Percentiles rank a stretch among this genome's conserved stretches.
phyloP scores from a whole-genome alignment of 169 alveolate genomes.

The Perkinsus chesapeaki region DNA sequence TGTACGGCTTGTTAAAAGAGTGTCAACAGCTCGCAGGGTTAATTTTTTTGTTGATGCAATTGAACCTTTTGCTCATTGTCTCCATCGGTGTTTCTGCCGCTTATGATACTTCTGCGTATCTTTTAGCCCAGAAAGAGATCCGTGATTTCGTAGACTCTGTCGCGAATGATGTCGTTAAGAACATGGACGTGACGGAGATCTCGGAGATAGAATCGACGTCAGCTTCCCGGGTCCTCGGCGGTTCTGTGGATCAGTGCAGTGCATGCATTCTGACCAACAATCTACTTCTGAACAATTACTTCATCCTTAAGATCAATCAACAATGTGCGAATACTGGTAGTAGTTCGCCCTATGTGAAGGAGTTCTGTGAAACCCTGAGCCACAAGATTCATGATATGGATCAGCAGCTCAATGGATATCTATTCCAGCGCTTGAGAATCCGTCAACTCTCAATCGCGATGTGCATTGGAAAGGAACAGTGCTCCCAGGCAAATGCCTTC shows the following conservation, averaged over 20 bases:
- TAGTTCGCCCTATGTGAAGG: not conserved
- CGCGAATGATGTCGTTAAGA: not conserved
- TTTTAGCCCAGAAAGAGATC: not conserved
- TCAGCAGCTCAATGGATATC: not conserved
- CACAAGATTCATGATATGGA: not conserved
- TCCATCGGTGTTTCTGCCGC: not conserved
- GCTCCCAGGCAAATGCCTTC: not conserved
- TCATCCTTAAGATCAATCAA: not conserved
- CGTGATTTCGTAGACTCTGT: not conserved
- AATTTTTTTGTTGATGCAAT: not conserved
- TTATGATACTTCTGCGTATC: not conserved
- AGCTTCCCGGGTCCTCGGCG: not conserved
- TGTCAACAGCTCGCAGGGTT: too few relatives aligned
- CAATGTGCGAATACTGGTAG: not conserved
- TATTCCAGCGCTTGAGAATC: not conserved
- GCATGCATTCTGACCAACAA: not conserved
- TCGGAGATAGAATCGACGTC: not conserved
- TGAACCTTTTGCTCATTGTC: not conserved
- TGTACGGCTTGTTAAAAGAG: too few relatives aligned
- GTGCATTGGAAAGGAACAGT: not conserved
- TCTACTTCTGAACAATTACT: not conserved
- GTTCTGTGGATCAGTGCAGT: too few relatives aligned
- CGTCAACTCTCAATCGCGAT: not conserved
- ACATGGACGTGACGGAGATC: not conserved
- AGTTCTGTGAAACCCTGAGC: not conserved